Conservation (phyloP, 2,329 filamentous ascomycete genomes). For the Trichothecium roseum region DNA sequence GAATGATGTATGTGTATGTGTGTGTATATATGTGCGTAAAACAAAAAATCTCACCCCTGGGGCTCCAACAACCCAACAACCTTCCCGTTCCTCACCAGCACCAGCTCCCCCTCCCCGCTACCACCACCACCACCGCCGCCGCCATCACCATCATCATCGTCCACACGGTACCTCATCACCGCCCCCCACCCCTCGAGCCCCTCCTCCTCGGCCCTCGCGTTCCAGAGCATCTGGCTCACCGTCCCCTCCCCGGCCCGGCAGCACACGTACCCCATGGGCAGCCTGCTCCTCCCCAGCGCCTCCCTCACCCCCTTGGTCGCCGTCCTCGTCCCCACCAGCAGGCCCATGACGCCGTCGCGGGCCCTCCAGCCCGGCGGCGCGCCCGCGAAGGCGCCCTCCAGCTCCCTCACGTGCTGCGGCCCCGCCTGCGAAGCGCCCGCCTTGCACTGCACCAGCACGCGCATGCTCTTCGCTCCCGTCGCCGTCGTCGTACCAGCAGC, state of each 20-base stretch:
- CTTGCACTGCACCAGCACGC: conserved; percentile 60
- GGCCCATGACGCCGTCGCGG: conserved; percentile 47
- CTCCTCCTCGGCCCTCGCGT: conserved; percentile 47
- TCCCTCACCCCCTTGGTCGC: conserved; percentile 74
- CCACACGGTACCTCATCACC: conserved; percentile 29
- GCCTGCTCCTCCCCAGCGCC: conserved; percentile 53
- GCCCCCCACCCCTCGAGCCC: conserved; percentile 53
- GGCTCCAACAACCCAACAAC: conserved; percentile 4
- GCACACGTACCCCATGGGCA: conserved; percentile 63
- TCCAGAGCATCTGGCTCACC: conserved; percentile 65
- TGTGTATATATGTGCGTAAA: too few relatives aligned
- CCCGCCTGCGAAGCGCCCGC: conserved; percentile 37
- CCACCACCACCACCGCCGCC: too few relatives aligned
- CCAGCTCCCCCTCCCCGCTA: conserved; percentile 28
- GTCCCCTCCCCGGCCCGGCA: conserved; percentile 47
- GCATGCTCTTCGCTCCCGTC: too few relatives aligned
- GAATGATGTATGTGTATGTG: too few relatives aligned
- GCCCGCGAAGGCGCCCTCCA: conserved; percentile 67
- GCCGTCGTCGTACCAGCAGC: conserved; percentile 11
- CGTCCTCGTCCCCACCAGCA: conserved; percentile 58
- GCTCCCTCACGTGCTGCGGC: conserved; percentile 58
- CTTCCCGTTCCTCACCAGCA: conserved; percentile 41
- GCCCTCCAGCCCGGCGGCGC: conserved; percentile 66
- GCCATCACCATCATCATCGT: conserved; percentile 23
- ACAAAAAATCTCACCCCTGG: too few relatives aligned